Evolutionary conservation across 352 stramenopile species (phyloP).

Genomic region (Phytophthora podocarpi): DNA sequence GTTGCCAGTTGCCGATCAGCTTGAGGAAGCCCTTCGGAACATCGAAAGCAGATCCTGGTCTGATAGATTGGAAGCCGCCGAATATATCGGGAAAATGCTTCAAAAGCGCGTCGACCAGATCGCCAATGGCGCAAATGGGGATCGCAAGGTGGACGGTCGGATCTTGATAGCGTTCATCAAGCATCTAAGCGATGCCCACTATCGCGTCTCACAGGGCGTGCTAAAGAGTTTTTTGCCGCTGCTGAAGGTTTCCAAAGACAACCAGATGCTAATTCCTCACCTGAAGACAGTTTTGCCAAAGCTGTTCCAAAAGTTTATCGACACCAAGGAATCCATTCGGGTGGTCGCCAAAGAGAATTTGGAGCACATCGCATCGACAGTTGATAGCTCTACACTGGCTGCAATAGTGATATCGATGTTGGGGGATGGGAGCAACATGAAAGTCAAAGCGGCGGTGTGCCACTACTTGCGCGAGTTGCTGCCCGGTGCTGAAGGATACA

Average conservation of each 20-base stretch:
- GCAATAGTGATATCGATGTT: conserved; percentile 61
- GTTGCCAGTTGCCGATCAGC: conserved; percentile 32
- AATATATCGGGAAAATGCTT: conserved; percentile 47
- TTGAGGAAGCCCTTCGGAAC: conserved; percentile 57
- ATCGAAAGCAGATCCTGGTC: conserved; percentile 71
- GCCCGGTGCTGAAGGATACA: conserved; percentile 54
- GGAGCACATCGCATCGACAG: conserved; percentile 51
- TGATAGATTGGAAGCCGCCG: conserved; percentile 62
- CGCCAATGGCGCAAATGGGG: not conserved
- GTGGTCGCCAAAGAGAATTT: conserved; percentile 62
- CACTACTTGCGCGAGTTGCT: conserved; percentile 68
- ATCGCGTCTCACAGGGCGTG: conserved; percentile 74
- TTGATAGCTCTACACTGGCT: conserved; percentile 57
- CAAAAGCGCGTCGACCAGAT: conserved; percentile 20
- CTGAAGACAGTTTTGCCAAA: conserved; percentile 65
- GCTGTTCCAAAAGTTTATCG: conserved; percentile 79
- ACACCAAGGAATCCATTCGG: conserved; percentile 73
- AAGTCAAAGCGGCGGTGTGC: conserved; percentile 73
- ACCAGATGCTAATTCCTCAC: conserved; percentile 49
- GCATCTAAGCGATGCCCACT: conserved; percentile 73
- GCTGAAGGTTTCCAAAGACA: conserved; percentile 44
- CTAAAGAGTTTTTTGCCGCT: conserved; percentile 62
- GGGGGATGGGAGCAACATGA: conserved; percentile 80
- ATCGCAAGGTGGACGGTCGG: conserved; percentile 61
- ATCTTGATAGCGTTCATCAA: conserved; percentile 61